Percentiles rank a stretch among this genome's conserved stretches.
These are phyloP conservation scores for Tetrahymena thermophila DNA, from an alignment of 73 alveolate genomes.

Conservation along the genomic window DNA sequence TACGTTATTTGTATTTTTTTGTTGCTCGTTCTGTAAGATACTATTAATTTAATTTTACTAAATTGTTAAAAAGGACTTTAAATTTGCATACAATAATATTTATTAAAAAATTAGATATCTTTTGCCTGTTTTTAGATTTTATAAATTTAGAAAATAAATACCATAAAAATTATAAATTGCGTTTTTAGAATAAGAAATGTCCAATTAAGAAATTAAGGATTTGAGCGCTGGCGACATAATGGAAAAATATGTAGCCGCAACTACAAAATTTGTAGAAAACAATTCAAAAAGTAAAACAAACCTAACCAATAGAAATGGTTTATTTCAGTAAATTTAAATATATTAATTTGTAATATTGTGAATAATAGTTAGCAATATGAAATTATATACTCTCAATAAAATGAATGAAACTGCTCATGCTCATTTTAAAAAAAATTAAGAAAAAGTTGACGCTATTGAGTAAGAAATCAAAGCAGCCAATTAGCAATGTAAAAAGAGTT, in stretches of 20 bases:
- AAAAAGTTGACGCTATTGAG: background rate
- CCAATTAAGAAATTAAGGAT: background rate
- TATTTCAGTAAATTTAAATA: too few relatives aligned
- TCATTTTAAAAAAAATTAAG: background rate
- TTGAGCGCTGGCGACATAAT: background rate
- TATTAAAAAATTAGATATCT: background rate
- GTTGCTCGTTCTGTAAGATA: background rate
- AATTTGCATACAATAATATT: background rate
- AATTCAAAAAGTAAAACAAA: background rate
- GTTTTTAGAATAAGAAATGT: background rate
- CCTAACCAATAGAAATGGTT: background rate
- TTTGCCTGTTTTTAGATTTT: too few relatives aligned
- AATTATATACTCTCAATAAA: background rate
- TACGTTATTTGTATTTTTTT: too few relatives aligned
- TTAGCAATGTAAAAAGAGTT: background rate
- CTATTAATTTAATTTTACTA: too few relatives aligned
- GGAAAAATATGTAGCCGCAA: background rate
- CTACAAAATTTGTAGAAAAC: background rate
- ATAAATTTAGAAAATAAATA: background rate
- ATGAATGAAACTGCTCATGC: background rate
- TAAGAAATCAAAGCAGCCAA: background rate
- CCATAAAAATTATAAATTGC: background rate
- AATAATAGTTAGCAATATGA: background rate
- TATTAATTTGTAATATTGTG: background rate
- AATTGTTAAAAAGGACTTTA: background rate